Evolutionary conservation across 345 rosid species (phyloP).

Genomic region (Arabidopsis thaliana): TAIR10.1 NC_003076.8:10723501-10724000

Average conservation of each 20-base stretch:
- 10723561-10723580: not conserved
- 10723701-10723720: slow-evolving; percentile 35
- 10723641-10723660: slow-evolving; percentile 63
- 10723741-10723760: slow-evolving; percentile 17
- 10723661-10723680: slow-evolving; percentile 80
- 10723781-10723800: slow-evolving; percentile 42
- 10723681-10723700: slow-evolving; percentile 57
- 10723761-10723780: slow-evolving; percentile 43
- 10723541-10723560: not conserved
- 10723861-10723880: slow-evolving; percentile 12
- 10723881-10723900: slow-evolving; percentile 26
- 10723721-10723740: slow-evolving; percentile 23
- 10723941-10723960: slow-evolving; percentile 25
- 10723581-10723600: not conserved
- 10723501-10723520: slow-evolving; percentile 83
- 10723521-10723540: slow-evolving; percentile 65
- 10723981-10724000: slow-evolving; percentile 9
- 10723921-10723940: slow-evolving; percentile 30
- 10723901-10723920: slow-evolving; percentile 26
- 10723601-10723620: slow-evolving; percentile 33
- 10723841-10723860: slow-evolving; percentile 10
- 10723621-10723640: slow-evolving; percentile 78
- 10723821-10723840: slow-evolving; percentile 31
- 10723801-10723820: slow-evolving; percentile 37
- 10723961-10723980: slow-evolving; percentile 33